A percentile compares a stretch with the other conserved stretches of the same genome.
phyloP scores from a whole-genome alignment of 108 stramenopile genomes.

The Skeletonema tropicum region DNA sequence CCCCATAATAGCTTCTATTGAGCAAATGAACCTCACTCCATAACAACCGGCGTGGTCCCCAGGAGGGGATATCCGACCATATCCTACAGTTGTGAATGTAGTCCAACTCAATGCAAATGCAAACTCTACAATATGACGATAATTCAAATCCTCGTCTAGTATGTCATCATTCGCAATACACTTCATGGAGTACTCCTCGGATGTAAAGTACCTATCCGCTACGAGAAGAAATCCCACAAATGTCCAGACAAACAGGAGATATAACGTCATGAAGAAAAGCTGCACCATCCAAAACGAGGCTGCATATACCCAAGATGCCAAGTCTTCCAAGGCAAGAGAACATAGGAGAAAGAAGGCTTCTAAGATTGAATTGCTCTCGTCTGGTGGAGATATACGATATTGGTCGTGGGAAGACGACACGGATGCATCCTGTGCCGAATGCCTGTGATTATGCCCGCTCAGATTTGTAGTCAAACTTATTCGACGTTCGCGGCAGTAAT shows the following conservation, averaged over 20 bases:
- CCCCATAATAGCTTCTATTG: slow-evolving; percentile 36
- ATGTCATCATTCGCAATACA: neutral
- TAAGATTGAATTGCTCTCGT: slow-evolving; percentile 8
- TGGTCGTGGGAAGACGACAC: neutral
- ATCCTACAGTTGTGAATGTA: slow-evolving; percentile 28
- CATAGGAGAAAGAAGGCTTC: slow-evolving; percentile 15
- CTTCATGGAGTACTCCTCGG: neutral
- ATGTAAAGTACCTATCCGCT: slow-evolving; percentile 1
- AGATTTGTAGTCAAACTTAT: neutral
- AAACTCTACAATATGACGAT: slow-evolving; percentile 17
- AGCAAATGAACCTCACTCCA: slow-evolving; percentile 20
- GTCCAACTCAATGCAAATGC: slow-evolving; percentile 42
- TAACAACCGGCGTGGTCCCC: slow-evolving; percentile 35
- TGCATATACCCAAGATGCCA: slow-evolving; percentile 25
- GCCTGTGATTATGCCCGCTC: neutral
- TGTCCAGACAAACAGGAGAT: slow-evolving; percentile 15
- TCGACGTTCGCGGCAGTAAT: slow-evolving; percentile 6
- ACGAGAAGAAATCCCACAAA: slow-evolving; percentile 21
- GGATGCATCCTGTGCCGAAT: neutral
- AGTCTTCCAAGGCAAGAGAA: slow-evolving; percentile 17
- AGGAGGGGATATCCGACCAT: slow-evolving; percentile 22
- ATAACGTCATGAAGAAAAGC: slow-evolving; percentile 17
- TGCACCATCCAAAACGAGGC: slow-evolving; percentile 28
- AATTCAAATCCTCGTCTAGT: slow-evolving; percentile 1
- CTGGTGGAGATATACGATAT: slow-evolving; percentile 29